Percentiles rank a stretch among this genome's conserved stretches.
These are phyloP conservation scores for Epichloe sp. DNA, from an alignment of 2,329 filamentous ascomycete genomes.

Conservation along the genomic window DNA sequence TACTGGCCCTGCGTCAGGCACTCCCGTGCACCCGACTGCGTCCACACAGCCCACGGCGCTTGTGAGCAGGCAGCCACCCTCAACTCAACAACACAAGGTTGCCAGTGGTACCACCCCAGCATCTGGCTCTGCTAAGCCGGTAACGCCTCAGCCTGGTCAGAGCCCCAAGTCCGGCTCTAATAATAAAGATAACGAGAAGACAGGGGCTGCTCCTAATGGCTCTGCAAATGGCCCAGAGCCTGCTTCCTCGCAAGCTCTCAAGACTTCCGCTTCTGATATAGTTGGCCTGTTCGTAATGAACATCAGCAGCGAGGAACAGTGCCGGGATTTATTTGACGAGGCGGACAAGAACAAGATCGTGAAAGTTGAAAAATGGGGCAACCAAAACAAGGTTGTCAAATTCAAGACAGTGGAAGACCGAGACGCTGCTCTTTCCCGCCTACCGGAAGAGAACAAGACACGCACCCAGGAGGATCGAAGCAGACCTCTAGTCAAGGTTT, in stretches of 20 bases:
- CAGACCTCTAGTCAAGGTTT: constrained; percentile 72
- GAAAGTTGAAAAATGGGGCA: constrained; percentile 65
- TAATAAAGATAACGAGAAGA: constrained; percentile 44
- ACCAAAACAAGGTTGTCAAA: constrained; percentile 71
- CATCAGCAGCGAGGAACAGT: constrained; percentile 69
- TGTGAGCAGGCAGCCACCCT: constrained; percentile 23
- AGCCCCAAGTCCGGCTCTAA: constrained; percentile 25
- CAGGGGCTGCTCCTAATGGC: constrained; percentile 36
- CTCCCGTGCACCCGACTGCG: constrained; percentile 23
- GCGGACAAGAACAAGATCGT: constrained; percentile 74
- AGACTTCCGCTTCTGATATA: constrained; percentile 50
- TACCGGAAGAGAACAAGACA: constrained; percentile 66
- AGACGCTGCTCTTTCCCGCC: constrained; percentile 60
- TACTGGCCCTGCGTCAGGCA: constrained; percentile 13
- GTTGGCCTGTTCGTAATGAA: constrained; percentile 86
- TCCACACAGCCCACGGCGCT: constrained; percentile 23
- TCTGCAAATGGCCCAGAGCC: constrained; percentile 38
- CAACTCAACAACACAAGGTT: constrained; percentile 30
- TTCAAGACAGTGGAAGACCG: constrained; percentile 73
- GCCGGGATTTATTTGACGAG: constrained; percentile 66
- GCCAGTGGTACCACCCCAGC: constrained; percentile 21
- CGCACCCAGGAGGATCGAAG: constrained; percentile 58
- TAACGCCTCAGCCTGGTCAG: constrained; percentile 37
- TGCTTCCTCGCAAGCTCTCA: constrained; percentile 43
- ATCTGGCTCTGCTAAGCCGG: constrained; percentile 24